Base-by-base conservation (phyloP, 2,329 filamentous ascomycete species). In the Mariannaea elegans region DNA sequence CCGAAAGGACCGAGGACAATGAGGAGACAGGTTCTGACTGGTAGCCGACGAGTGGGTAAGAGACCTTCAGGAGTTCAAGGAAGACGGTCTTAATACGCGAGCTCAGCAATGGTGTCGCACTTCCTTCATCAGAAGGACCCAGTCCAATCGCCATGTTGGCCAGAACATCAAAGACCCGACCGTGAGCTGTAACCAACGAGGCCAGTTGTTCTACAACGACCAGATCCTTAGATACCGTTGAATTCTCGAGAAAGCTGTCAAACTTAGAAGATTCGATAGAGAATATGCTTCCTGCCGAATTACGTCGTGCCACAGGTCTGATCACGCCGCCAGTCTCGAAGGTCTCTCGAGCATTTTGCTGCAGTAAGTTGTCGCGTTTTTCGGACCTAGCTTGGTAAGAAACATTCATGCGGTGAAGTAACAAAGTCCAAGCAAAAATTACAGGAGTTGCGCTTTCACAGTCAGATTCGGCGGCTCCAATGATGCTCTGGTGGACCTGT, bases 341-440 rank as follows among this genome's bases (percentile, higher is more conserved):
- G 4, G 81, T 82, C 61, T 86, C 84, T 42, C 84, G 81, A 0
- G 85, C 84, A 61, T 82, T 83, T 68, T 87, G 83, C 62, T 87
- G 85, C 51, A 87, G 79, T 14, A 85, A 74, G 24, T 84, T 77
- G 65, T 88, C 85, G 46, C 85, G 78, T 58, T 83, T 82, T 71
- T 90, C 88, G 36, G 85, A 86, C 44, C 89, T 81, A 49, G 81
- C 81, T 56, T 86, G 82, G 64, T 88, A 90, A 12, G 85, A 85
- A 39, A 86, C 78, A 65, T 87, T 86, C 78, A 95, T 87, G 23
- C 85, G 83, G 69, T 90, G 86, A 9, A 94, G 81, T 23, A 97
- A 85, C 46, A 94, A 80, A 4, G 89, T 87, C 94, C 94, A 98
- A 3, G 91, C 87, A 65, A 96, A 91, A 18, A 92, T 84, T 16